Conservation (phyloP, 768 basidiomycete species). For the Tylopilus balloui region DNA sequence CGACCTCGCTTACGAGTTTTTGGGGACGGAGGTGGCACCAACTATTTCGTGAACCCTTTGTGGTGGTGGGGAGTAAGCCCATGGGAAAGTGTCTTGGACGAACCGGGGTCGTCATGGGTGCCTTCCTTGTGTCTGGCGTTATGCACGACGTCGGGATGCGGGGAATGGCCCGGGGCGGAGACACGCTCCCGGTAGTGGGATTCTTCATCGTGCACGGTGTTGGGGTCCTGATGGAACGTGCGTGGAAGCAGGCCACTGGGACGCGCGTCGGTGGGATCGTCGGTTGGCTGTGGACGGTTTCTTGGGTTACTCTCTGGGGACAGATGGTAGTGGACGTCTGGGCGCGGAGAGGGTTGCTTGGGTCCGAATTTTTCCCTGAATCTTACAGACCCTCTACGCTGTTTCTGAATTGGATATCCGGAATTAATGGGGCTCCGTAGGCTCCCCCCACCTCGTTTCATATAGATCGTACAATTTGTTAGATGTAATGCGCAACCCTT, state of each 20-base stretch:
- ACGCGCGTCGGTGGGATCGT: slow-evolving; percentile 41
- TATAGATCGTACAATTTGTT: background rate
- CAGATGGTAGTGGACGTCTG: slow-evolving; percentile 45
- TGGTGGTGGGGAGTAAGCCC: slow-evolving; percentile 47
- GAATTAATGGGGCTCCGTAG: background rate
- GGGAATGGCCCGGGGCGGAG: slow-evolving; percentile 52
- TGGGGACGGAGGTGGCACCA: slow-evolving; percentile 73
- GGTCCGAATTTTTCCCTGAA: slow-evolving; percentile 11
- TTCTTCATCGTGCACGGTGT: slow-evolving; percentile 59
- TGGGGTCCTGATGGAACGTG: slow-evolving; percentile 46
- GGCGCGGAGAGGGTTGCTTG: slow-evolving; percentile 21
- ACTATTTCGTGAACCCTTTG: slow-evolving; percentile 54
- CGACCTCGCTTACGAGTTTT: slow-evolving; percentile 56
- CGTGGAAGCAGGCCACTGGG: slow-evolving; percentile 44
- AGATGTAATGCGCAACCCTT: background rate
- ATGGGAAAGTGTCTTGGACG: slow-evolving; percentile 43
- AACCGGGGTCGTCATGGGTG: slow-evolving; percentile 48
- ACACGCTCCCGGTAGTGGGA: slow-evolving; percentile 39
- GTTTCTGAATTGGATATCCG: slow-evolving; percentile 12
- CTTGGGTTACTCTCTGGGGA: slow-evolving; percentile 47
- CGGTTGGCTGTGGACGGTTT: slow-evolving; percentile 50
- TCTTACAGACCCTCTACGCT: slow-evolving; percentile 19
- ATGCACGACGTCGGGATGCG: slow-evolving; percentile 56
- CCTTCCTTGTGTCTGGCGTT: slow-evolving; percentile 56
- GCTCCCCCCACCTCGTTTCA: background rate